Percentiles rank a stretch among this genome's conserved stretches.
Conservation (phyloP, 2,329 filamentous ascomycete genomes). For the Neoscytalidium dimidiatum region DNA sequence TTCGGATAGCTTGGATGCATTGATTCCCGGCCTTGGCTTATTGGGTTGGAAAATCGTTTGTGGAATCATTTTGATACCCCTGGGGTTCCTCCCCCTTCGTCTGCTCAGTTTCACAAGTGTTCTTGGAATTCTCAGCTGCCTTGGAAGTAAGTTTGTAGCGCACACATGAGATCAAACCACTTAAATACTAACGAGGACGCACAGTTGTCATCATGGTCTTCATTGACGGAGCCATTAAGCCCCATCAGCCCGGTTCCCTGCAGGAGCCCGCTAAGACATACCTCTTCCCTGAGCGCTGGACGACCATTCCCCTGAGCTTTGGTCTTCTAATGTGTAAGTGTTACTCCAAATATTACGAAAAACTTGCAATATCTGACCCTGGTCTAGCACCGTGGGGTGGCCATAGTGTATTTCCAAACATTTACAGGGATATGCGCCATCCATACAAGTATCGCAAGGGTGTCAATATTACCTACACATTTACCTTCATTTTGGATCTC, state of each 20-base stretch:
- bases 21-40: slow-evolving; percentile 71
- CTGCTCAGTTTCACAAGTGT: slow-evolving; percentile 88
- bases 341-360: slow-evolving; percentile 8
- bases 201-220: slow-evolving; percentile 81
- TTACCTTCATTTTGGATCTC: slow-evolving; percentile 81
- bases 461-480: slow-evolving; percentile 78
- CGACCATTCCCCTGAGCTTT: slow-evolving; percentile 82
- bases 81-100: slow-evolving; percentile 82
- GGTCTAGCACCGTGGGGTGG: slow-evolving; percentile 65
- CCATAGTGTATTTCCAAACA: slow-evolving; percentile 80
- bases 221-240: slow-evolving; percentile 83
- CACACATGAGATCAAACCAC: not conserved
- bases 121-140: slow-evolving; percentile 86
- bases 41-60: slow-evolving; percentile 84
- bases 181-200: slow-evolving; percentile 1
- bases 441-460: slow-evolving; percentile 78
- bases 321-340: slow-evolving; percentile 77
- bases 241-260: slow-evolving; percentile 76
- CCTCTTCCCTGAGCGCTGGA: slow-evolving; percentile 83
- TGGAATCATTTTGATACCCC: slow-evolving; percentile 72
- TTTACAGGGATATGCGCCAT: slow-evolving; percentile 76
- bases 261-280: slow-evolving; percentile 77
- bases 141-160: slow-evolving; percentile 69
- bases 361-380: slow-evolving; percentile 14
- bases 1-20: slow-evolving; percentile 80